phyloP scores from a whole-genome alignment of 2,329 filamentous ascomycete genomes.

The Dactylonectria macrodidyma region DNA sequence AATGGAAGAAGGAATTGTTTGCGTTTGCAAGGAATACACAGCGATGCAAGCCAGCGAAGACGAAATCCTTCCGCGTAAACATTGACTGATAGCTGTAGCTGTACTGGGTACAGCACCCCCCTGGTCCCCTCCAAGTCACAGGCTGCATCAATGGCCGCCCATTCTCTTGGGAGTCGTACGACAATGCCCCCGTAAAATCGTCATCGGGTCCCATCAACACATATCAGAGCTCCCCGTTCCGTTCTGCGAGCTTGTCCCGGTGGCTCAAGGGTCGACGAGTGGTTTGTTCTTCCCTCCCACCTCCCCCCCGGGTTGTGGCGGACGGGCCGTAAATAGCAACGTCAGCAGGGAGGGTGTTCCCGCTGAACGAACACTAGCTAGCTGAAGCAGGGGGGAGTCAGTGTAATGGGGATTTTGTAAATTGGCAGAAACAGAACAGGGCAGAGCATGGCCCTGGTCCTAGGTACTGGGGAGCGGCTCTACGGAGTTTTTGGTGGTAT shows the following conservation, averaged over 20 bases:
- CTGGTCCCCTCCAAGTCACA: neutral
- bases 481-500: neutral
- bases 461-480: neutral
- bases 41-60: no score
- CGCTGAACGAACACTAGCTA: neutral
- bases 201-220: neutral
- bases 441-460: no score
- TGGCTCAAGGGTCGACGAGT: conserved; percentile 5
- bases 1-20: no score
- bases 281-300: neutral
- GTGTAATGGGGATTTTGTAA: no score
- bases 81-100: no score
- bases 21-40: no score
- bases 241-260: neutral
- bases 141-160: neutral
- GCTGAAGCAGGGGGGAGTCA: no score
- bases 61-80: no score
- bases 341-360: neutral
- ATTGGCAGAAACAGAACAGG: no score
- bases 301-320: neutral
- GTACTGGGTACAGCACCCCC: neutral
- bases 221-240: no score
- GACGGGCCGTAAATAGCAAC: neutral
- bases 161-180: neutral
- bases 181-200: neutral